Base-by-base conservation (phyloP, 352 stramenopile species). In the Thraustochytrium sp. region DNA sequence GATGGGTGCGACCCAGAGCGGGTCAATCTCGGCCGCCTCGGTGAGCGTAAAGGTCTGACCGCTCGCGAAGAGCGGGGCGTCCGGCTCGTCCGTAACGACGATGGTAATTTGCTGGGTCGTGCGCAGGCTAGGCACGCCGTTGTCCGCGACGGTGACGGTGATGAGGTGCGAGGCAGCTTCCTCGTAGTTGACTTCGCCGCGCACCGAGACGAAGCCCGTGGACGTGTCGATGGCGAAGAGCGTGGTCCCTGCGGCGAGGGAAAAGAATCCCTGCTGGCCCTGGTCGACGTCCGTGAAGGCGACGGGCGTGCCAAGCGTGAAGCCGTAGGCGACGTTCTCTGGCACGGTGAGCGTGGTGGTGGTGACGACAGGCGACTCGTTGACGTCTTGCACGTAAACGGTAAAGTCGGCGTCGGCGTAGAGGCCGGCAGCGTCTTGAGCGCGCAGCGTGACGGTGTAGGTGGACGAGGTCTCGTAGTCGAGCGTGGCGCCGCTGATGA, bases 301-400 rank as follows among this genome's bases (percentile, higher is more conserved):
- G 13, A 77, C 13, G 21, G 54, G n/a, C 21, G 40, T 21, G 4
- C 2, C 37, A 18, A 76, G 8, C 8, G 26, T 16, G 11, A 29
- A n/a, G 54, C 36, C 54, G 34, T 62, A 62, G 0, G 76, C 0
- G 5, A 76, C 55, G 38, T 77, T 76, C 40, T 76, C 76, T 13
- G 31, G 13, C 3, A 84, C 76, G 29, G 8, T 34, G 59, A 84
- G 55, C 21, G 3, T n/a, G 21, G 76, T 38, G n/a, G 76, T 77
- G 4, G 61, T 59, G 2, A 84, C 34, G 16, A 44, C 8, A 29
- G 76, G 76, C 53, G n/a, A n/a, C 34, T 84, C 76, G 34, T 84
- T 84, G 5, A 84, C 76, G 37, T 84, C 76, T 36, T n/a, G 36
- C n/a, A 84, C 55, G 29, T 34, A 13, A 8, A 84, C 49, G 26